Conservation (phyloP, 768 basidiomycete genomes). For the Lenzites betulinus region DNA sequence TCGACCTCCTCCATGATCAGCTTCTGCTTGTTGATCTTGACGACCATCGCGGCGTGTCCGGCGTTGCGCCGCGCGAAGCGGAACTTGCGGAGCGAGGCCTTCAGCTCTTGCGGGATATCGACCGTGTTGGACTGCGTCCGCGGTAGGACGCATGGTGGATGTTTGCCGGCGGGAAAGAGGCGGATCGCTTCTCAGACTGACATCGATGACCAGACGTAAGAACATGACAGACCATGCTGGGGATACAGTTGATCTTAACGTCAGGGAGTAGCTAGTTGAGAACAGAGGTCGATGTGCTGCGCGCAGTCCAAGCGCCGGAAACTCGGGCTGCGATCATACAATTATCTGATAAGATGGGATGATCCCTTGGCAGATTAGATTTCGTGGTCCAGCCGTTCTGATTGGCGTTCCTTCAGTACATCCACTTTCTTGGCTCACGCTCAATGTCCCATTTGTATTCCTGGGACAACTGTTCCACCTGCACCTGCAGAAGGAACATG, state of each 20-base stretch:
- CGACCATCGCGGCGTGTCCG: constrained; percentile 76
- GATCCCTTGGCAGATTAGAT: constrained; percentile 12
- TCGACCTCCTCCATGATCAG: constrained; percentile 85
- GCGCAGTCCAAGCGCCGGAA: background rate
- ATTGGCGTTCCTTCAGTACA: background rate
- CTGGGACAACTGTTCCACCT: too few relatives aligned
- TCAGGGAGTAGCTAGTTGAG: background rate
- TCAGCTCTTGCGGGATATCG: constrained; percentile 80
- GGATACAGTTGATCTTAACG: background rate
- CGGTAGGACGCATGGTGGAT: background rate
- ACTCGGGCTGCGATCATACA: background rate
- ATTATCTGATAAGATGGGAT: constrained; percentile 18
- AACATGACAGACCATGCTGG: background rate
- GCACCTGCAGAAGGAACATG: background rate
- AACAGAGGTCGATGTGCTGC: background rate
- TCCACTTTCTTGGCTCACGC: background rate
- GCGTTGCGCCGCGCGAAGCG: constrained; percentile 64
- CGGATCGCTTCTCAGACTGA: background rate
- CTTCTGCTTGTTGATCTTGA: constrained; percentile 88
- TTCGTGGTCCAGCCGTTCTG: constrained; percentile 3
- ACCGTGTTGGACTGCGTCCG: constrained; percentile 68
- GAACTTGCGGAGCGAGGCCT: constrained; percentile 82
- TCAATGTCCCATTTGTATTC: too few relatives aligned
- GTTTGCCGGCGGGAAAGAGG: too few relatives aligned
- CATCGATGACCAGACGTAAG: too few relatives aligned